Conservation (phyloP, 1,284 basidiomycete genomes). For the Exobasidium rhododendri region DNA sequence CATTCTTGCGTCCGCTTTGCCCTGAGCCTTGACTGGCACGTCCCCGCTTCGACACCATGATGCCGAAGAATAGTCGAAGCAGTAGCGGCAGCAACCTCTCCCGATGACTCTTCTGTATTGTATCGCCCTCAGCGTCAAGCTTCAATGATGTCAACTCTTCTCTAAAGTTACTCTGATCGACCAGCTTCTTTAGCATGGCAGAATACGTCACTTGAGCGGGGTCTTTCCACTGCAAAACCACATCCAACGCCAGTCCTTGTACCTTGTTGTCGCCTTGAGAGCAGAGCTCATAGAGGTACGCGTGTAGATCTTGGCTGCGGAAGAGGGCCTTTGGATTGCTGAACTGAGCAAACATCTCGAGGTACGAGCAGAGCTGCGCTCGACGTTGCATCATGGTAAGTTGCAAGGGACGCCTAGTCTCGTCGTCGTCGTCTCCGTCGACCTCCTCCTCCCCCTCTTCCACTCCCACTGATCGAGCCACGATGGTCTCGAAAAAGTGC, state of each 20-base stretch:
- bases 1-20: constrained; percentile 69
- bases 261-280: constrained; percentile 79
- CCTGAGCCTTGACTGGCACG: constrained; percentile 54
- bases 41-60: constrained; percentile 79
- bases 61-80: constrained; percentile 78
- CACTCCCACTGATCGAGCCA: constrained; percentile 24
- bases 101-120: constrained; percentile 66
- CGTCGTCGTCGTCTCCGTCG: neutral
- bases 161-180: constrained; percentile 83
- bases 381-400: constrained; percentile 31
- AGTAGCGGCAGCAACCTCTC: constrained; percentile 70
- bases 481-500: constrained; percentile 37
- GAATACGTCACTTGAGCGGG: constrained; percentile 67
- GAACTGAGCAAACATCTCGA: constrained; percentile 84
- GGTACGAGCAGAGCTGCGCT: constrained; percentile 59
- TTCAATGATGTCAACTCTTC: constrained; percentile 74
- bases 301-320: constrained; percentile 67
- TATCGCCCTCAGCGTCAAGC: constrained; percentile 50
- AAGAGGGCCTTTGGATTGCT: constrained; percentile 82
- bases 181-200: constrained; percentile 67
- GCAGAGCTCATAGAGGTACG: constrained; percentile 71
- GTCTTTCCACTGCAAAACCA: constrained; percentile 79
- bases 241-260: constrained; percentile 74
- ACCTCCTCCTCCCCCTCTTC: constrained; percentile 17
- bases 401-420: neutral